These are phyloP conservation scores for Pseudisothecium myosuroides DNA, from an alignment of 225 moss, liverwort and hornwort species.

Conservation along the genomic window DNA sequence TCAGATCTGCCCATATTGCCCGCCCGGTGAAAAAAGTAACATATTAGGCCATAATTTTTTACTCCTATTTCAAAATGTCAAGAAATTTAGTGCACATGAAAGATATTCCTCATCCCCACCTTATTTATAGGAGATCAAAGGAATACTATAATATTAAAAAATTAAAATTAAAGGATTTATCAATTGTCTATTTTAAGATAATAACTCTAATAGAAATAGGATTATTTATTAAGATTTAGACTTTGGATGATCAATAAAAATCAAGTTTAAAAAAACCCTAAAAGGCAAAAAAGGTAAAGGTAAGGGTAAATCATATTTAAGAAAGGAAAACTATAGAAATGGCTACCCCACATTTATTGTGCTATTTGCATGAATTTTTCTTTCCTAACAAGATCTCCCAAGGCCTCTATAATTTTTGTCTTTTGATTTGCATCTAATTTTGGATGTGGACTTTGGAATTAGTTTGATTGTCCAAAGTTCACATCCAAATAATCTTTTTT, in stretches of 20 bases:
- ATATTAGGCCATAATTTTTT: too few species aligned
- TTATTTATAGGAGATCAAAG: too few species aligned
- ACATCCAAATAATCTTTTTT: too few species aligned
- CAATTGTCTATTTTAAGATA: too few species aligned
- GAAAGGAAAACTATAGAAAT: neutral
- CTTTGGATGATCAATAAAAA: too few species aligned
- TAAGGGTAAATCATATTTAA: neutral
- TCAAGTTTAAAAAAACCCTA: neutral
- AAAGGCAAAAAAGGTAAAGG: neutral
- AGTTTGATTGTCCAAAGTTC: rapidly evolving
- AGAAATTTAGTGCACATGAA: too few species aligned
- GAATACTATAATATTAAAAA: too few species aligned
- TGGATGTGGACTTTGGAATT: rapidly evolving
- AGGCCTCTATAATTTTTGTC: neutral
- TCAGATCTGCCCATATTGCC: too few species aligned
- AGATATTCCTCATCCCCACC: too few species aligned
- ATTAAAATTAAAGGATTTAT: too few species aligned
- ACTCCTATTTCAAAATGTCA: too few species aligned
- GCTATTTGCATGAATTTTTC: neutral
- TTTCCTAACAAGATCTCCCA: neutral
- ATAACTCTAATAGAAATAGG: neutral
- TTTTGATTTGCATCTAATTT: neutral
- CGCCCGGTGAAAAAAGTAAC: too few species aligned
- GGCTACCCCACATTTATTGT: neutral
- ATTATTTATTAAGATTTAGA: neutral